Conservation (phyloP, 2,329 filamentous ascomycete species). For the Stylonectria norvegica region DNA sequence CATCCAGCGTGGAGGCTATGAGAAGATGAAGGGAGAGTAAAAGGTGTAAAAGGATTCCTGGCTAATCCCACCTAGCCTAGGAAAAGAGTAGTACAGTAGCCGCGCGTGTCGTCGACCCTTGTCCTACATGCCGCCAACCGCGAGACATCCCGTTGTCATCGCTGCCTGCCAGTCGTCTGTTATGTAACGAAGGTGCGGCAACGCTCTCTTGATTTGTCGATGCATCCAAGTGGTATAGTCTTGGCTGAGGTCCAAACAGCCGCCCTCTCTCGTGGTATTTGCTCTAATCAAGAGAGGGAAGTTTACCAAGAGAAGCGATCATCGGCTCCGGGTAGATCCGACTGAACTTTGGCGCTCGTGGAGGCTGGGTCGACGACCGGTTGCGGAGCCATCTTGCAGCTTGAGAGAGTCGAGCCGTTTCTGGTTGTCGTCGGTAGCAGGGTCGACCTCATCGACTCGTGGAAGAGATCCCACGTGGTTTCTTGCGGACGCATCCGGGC, state of each 20-base stretch:
- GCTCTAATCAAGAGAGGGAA: too few species aligned
- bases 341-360: slow-evolving; percentile 61
- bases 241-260: too few species aligned
- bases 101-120: slow-evolving; percentile 20
- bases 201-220: too few species aligned
- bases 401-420: slow-evolving; percentile 86
- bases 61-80: too few species aligned
- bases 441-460: slow-evolving; percentile 72
- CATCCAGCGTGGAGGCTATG: slow-evolving; percentile 2
- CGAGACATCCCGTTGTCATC: slow-evolving; percentile 20
- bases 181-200: slow-evolving; percentile 18
- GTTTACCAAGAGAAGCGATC: slow-evolving; percentile 28
- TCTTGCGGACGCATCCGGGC: slow-evolving; percentile 31
- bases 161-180: slow-evolving; percentile 11
- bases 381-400: slow-evolving; percentile 66
- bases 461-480: slow-evolving; percentile 41
- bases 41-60: too few species aligned
- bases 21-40: slow-evolving; percentile 9
- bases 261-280: too few species aligned
- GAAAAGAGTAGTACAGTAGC: slow-evolving; percentile 16
- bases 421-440: slow-evolving; percentile 75
- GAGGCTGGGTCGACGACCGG: slow-evolving; percentile 52
- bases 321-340: slow-evolving; percentile 51
- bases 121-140: slow-evolving; percentile 21
- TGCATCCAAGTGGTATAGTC: too few species aligned